Evolutionary conservation across 768 basidiomycete genomes (phyloP).

Genomic region (Podaxis sp.): DNA sequence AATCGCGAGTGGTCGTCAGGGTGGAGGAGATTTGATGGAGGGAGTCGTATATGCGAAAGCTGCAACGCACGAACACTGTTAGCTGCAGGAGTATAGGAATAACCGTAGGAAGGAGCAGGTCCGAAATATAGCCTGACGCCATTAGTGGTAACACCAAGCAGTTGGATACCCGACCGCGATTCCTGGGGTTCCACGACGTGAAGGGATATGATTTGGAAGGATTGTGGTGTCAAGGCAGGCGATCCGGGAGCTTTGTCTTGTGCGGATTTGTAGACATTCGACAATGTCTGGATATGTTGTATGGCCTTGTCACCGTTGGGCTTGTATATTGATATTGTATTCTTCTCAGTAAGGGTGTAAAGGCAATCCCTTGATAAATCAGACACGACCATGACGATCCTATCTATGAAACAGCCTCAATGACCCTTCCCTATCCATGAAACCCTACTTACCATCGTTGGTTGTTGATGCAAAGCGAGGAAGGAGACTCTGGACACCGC

Average conservation of each 20-base stretch:
- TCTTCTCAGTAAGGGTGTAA: conserved; percentile 71
- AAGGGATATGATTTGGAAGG: conserved; percentile 67
- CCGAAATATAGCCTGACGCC: conserved; percentile 86
- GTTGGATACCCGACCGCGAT: conserved; percentile 66
- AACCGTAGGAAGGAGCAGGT: conserved; percentile 48
- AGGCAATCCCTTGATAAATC: conserved; percentile 71
- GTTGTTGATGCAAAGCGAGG: conserved; percentile 68
- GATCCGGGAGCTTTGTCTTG: conserved; percentile 82
- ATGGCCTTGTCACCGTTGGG: conserved; percentile 63
- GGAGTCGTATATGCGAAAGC: conserved; percentile 76
- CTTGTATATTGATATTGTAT: conserved; percentile 65
- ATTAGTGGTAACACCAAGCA: conserved; percentile 79
- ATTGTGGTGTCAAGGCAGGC: conserved; percentile 65
- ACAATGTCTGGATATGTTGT: conserved; percentile 72
- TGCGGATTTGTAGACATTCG: conserved; percentile 69
- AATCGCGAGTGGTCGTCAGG: conserved; percentile 66
- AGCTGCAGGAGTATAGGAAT: conserved; percentile 42
- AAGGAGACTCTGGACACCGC: conserved; percentile 74
- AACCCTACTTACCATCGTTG: conserved; percentile 54
- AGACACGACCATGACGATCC: conserved; percentile 63
- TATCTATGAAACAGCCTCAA: conserved; percentile 45
- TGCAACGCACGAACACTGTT: conserved; percentile 47
- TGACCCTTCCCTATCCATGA: not conserved
- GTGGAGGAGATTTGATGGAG: conserved; percentile 72
- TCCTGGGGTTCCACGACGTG: conserved; percentile 68